Evolutionary conservation across 2,329 filamentous ascomycete genomes (phyloP).

Genomic region (Alternaria tenuissima): DNA sequence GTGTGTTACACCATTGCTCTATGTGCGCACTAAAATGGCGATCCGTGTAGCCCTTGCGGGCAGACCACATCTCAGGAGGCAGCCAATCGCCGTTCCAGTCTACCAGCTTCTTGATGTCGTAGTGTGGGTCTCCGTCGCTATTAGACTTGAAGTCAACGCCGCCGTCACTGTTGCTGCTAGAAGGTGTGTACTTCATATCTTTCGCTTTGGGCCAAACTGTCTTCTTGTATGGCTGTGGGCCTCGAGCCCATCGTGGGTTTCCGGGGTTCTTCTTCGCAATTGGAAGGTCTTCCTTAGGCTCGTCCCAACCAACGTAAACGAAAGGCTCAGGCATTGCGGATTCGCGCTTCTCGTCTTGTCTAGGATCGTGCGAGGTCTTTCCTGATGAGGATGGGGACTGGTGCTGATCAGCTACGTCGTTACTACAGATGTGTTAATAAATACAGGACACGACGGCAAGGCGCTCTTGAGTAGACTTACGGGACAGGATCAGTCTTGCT

Average conservation of each 20-base stretch:
- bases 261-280: conserved; percentile 6
- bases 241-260: conserved; percentile 28
- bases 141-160: conserved; percentile 34
- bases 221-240: conserved; percentile 15
- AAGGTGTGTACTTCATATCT: conserved; percentile 36
- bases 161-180: conserved; percentile 31
- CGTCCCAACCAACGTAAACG: conserved; percentile 18
- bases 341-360: not conserved
- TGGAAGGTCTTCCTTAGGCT: conserved; percentile 5
- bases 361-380: conserved; percentile 7
- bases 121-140: conserved; percentile 43
- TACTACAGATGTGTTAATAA: conserved; percentile 8
- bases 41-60: conserved; percentile 39
- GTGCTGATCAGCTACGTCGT: not conserved
- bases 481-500: conserved; percentile 7
- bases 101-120: conserved; percentile 48
- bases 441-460: not conserved
- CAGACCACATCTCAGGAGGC: conserved; percentile 59
- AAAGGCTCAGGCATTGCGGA: conserved; percentile 28
- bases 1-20: conserved; percentile 42
- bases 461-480: conserved; percentile 17
- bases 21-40: conserved; percentile 46
- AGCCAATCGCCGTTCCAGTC: conserved; percentile 59
- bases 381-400: conserved; percentile 6
- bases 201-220: conserved; percentile 38